phyloP scores from a whole-genome alignment of 176 grass and related monocot genomes.

The Ensete ventricosum region DNA sequence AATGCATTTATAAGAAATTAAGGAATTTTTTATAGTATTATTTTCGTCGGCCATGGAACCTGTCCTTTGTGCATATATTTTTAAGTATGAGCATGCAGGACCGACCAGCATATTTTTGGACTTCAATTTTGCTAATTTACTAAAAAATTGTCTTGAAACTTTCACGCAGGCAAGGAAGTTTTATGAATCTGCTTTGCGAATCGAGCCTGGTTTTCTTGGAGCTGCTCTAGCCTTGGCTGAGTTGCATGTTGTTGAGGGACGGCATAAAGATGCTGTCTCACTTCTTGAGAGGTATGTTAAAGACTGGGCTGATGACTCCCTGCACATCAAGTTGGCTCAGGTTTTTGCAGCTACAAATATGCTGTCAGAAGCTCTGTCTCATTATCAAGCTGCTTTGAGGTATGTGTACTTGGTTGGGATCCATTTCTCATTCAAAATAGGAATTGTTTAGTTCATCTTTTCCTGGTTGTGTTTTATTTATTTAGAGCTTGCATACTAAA shows the following conservation, averaged over 20 bases:
- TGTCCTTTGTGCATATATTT: too few species aligned
- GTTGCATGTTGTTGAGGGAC: constrained; percentile 69
- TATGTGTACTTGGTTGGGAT: neutral
- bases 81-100: neutral
- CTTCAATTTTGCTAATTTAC: neutral
- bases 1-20: too few species aligned
- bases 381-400: constrained; percentile 97
- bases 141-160: neutral
- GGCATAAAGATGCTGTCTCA: constrained; percentile 72
- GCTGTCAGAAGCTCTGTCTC: constrained; percentile 85
- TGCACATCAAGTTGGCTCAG: constrained; percentile 93
- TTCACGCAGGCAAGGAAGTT: constrained; percentile 78
- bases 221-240: constrained; percentile 89
- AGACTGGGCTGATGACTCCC: constrained; percentile 85
- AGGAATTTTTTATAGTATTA: neutral
- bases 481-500: too few species aligned
- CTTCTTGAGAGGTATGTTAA: constrained; percentile 79
- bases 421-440: neutral
- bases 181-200: constrained; percentile 88
- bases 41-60: neutral
- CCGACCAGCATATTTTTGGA: neutral
- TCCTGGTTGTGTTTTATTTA: too few species aligned
- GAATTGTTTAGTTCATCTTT: neutral
- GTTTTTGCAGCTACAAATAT: constrained; percentile 75
- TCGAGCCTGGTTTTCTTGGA: constrained; percentile 92